Base-by-base conservation (phyloP, 768 basidiomycete genomes). In the Multifurca ochricompacta region DNA sequence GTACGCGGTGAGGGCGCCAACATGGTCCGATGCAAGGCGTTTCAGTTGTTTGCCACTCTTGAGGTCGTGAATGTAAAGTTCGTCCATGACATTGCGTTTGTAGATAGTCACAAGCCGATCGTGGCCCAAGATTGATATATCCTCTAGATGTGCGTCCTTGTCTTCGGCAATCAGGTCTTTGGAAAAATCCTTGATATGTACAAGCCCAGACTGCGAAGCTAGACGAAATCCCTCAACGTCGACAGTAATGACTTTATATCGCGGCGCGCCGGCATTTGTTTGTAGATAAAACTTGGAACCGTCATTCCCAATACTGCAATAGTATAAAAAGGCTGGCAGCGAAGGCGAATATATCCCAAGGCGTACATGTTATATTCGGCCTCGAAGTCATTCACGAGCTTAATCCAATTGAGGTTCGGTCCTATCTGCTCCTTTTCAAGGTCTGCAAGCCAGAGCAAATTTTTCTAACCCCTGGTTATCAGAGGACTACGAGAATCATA, bases 11-110 rank as follows among this genome's bases (percentile, higher is more conserved):
- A 81, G 75, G 4, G 82, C 72, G 21, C 89, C 89, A 35, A 91
- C 81, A 53, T 84, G 82, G 48, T 84, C 79, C 13, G 76, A 68
- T 4, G 77, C 83, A 21, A 91, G 67, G 14, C 81, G 83, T 18
- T 68, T 65, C 47, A 85, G 58, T 45, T 70, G 73, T 58, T 71
- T 61, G 25, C 89, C 88, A 4, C 68, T 66, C 43, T 75, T 70
- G 32, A 77, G 61, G 46, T 59, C 70, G 68, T 87, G 82, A 39
- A 92, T 65, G 67, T 88, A 87, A 30, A 91, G 73, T 67, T 89
- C 85, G 62, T 91, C 87, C 55, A 82, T 84, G 63, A 91, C 89
- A 62, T 91, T 85, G 48, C 80, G 77, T 62, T 85, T 84, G 73
- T 88, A 89, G 37, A 77, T 68, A 16, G 84, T 65, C 7, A 74